These are phyloP conservation scores for Heimioporus sp. DNA, from an alignment of 768 basidiomycete species.

Conservation along the genomic window DNA sequence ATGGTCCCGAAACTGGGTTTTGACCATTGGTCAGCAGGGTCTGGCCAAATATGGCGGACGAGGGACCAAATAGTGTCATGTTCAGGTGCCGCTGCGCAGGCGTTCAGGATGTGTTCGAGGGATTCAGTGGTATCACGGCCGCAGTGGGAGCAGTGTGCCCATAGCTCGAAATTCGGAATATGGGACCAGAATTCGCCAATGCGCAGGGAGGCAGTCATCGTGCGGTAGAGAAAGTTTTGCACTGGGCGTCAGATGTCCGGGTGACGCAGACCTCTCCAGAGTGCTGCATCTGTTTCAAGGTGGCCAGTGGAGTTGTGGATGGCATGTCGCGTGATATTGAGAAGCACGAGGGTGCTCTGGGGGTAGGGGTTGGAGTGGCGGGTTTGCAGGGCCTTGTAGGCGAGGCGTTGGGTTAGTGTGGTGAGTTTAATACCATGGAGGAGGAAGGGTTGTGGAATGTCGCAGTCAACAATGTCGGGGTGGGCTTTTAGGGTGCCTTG, in stretches of 20 bases:
- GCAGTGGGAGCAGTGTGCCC: constrained; percentile 16
- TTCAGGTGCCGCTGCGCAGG: no score
- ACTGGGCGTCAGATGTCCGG: constrained; percentile 3
- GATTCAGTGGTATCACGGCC: constrained; percentile 15
- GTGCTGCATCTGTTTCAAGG: no score
- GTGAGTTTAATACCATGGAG: constrained; percentile 15
- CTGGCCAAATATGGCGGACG: no score
- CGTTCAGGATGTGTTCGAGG: constrained; percentile 21
- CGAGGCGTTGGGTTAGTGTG: constrained; percentile 8
- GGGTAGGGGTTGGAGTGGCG: not conserved
- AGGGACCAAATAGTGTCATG: no score
- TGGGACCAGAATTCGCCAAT: constrained; percentile 27
- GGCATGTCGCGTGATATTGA: not conserved
- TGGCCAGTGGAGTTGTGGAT: not conserved
- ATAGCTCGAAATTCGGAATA: constrained; percentile 10
- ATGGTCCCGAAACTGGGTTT: no score
- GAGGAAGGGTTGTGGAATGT: not conserved
- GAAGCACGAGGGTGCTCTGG: not conserved
- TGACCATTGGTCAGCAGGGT: no score
- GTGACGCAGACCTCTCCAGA: not conserved
- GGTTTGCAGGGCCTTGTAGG: constrained; percentile 11
- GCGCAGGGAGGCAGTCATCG: constrained; percentile 23
- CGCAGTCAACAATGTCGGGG: not conserved
- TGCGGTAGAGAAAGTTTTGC: constrained; percentile 11
- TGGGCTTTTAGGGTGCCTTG: constrained; percentile 6